These are phyloP conservation scores for Leishmania lainsoni DNA, from an alignment of 208 protist genomes.

Conservation along the genomic window DNA sequence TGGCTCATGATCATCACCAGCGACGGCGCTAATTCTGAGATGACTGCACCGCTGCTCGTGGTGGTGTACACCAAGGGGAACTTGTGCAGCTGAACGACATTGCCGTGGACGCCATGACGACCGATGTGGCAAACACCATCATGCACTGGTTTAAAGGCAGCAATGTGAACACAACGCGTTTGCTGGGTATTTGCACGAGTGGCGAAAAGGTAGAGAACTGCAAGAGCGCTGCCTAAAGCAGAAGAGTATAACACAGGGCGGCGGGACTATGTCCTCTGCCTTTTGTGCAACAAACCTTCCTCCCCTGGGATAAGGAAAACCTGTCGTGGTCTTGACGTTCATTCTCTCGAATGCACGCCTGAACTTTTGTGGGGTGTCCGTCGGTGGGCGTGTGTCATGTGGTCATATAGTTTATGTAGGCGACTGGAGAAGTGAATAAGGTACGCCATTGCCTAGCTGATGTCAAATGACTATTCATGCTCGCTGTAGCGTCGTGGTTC, in stretches of 20 bases:
- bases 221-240: neutral
- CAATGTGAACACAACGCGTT: constrained; percentile 6
- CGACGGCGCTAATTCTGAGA: constrained; percentile 41
- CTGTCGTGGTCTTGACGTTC: neutral
- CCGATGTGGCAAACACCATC: constrained; percentile 56
- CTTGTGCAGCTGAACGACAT: constrained; percentile 54
- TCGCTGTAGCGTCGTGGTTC: neutral
- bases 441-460: neutral
- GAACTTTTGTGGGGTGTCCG: neutral
- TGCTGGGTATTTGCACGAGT: constrained; percentile 68
- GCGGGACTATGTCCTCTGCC: neutral
- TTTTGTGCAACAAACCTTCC: neutral
- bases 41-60: constrained; percentile 55
- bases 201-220: constrained; percentile 61
- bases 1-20: constrained; percentile 75
- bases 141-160: constrained; percentile 56
- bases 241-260: no score
- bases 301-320: no score
- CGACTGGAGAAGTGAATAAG: neutral
- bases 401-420: neutral
- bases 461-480: neutral
- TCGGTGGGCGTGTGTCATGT: neutral
- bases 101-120: constrained; percentile 16
- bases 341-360: neutral
- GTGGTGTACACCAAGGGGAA: constrained; percentile 58